Evolutionary conservation across 1,284 basidiomycete genomes (phyloP), one percentile per base, ranked within the genome.

Genomic region (Tylopilus orsonianus): DNA sequence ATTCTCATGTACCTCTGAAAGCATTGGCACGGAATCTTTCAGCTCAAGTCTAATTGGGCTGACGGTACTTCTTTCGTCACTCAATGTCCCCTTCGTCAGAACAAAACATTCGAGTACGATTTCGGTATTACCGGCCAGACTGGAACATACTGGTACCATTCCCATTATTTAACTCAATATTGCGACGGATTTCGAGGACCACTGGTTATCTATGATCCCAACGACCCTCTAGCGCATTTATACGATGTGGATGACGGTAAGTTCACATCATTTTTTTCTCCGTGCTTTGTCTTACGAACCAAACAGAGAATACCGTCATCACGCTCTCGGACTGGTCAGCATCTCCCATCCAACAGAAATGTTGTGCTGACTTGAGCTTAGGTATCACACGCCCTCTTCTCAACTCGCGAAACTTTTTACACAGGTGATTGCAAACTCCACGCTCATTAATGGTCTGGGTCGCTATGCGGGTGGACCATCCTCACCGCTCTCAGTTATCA

Each of bases 361-460:
- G 5, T 27, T 30, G 19, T 39, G 8, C 36, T 53, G 18, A 63
- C 1, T 4, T 12, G 0, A n/a, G n/a, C n/a, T 18, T 38, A 68
- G 64, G 64, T 66, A 66, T 43, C 64, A 66, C n/a, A 8, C 0
- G 8, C 34, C 56, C 2, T 60, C 67, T 4, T 4, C 16, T 8
- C 20, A 29, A 22, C 56, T 67, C 5, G 35, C 26, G 13, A 7
- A 49, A 7, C 12, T 22, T 39, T 0, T 36, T 18, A 23, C 32
- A 5, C n/a, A n/a, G n/a, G 51, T 59, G 5, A 3, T 59, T 4
- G 65, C 75, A 2, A 61, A 75, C 44, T 66, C 70, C 0, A 71
- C 69, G 0, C 52, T 80, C 19, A 73, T 81, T 56, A 81, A 83
- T 46, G 80, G 80, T 1, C 55, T 50, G 10, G 75, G 76, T 6